Base-by-base conservation (phyloP, 2,329 filamentous ascomycete genomes). In the Diaporthe citri region DNA sequence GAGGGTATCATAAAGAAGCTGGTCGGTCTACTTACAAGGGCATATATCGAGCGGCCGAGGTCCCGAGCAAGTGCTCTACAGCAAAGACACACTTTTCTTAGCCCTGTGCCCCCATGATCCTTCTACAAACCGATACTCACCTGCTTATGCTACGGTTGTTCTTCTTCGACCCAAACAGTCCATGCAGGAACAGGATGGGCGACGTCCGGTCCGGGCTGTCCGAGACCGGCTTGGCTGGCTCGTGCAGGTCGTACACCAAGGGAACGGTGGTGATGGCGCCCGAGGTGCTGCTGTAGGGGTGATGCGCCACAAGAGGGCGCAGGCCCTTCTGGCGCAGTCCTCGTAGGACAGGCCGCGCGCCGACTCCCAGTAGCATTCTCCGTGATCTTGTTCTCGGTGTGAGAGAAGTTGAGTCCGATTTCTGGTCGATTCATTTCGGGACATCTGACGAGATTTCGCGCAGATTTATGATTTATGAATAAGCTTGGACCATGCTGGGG, bases 61-160 rank as follows among this genome's bases (percentile, higher is more conserved):
- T 97, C 94, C 80, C 94, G 92, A 55, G 95, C 94, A 69, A 98
- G 87, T 51, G 91, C 92, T 86, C 95, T 97, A 55, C n/a, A 66
- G 43, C 80, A 48, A 80, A 77, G 12, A 67, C 20, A 67, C 34
- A 34, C 71, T 55, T 59, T 43, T 13, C 10, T 72, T 46, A 74
- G 74, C 72, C 59, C 6, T 15, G 15, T 20, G 56, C 31, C 15
- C 22, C 8, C 72, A 8, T 36, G 28, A 4, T 43, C 46, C 17
- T 15, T 28, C 12, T 28, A 43, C 66, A 31, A 9, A 43, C 1
- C 20, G 7, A 8, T 28, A 71, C 73, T 46, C 59, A 98, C 96
- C 95, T 97, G 93, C 95, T 97, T 77, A 98, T 97, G 80, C 90
- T 94, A 83, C 96, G 89, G 82, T 98, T 98, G 83, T 98, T 98